Percentiles rank a stretch among this genome's conserved stretches.
These are phyloP conservation scores for Trypanosoma scelopori DNA, from an alignment of 208 protist genomes.

Conservation along the genomic window DNA sequence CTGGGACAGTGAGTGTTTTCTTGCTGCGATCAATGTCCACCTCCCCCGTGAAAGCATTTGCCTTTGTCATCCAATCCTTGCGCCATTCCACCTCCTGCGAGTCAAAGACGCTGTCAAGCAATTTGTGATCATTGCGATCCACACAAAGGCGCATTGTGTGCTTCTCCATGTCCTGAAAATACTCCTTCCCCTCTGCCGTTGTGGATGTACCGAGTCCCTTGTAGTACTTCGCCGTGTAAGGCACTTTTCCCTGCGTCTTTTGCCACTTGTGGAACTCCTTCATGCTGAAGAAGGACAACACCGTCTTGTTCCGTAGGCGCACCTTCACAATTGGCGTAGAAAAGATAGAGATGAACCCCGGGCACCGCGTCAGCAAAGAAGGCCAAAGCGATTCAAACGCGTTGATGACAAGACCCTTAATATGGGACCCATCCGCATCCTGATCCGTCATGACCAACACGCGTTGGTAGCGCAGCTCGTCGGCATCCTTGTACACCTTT, in stretches of 20 bases:
- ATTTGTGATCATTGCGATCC: constrained; percentile 85
- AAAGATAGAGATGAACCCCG: constrained; percentile 94
- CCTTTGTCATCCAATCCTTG: constrained; percentile 98
- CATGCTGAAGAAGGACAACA: constrained; percentile 97
- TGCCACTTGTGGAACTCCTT: constrained; percentile 98
- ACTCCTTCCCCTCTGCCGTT: constrained; percentile 98
- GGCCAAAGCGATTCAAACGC: constrained; percentile 99
- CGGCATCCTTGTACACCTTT: constrained; percentile 65
- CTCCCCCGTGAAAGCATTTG: constrained; percentile 84
- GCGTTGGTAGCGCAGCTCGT: constrained; percentile 97
- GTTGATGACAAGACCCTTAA: constrained; percentile 99
- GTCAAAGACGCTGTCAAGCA: constrained; percentile 98
- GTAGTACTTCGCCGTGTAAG: constrained; percentile 99
- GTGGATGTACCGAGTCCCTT: constrained; percentile 98
- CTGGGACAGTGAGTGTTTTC: constrained; percentile 78
- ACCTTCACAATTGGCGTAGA: constrained; percentile 99
- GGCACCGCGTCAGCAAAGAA: constrained; percentile 88
- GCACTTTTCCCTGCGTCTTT: constrained; percentile 54
- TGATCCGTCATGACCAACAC: constrained; percentile 99
- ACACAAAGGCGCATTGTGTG: constrained; percentile 94
- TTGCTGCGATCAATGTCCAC: constrained; percentile 90
- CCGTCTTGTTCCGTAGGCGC: constrained; percentile 67
- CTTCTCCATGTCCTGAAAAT: constrained; percentile 97
- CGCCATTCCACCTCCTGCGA: constrained; percentile 97
- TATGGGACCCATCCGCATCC: constrained; percentile 99